Conservation (phyloP, 2,329 filamentous ascomycete species). For the Colletotrichum coccodes region DNA sequence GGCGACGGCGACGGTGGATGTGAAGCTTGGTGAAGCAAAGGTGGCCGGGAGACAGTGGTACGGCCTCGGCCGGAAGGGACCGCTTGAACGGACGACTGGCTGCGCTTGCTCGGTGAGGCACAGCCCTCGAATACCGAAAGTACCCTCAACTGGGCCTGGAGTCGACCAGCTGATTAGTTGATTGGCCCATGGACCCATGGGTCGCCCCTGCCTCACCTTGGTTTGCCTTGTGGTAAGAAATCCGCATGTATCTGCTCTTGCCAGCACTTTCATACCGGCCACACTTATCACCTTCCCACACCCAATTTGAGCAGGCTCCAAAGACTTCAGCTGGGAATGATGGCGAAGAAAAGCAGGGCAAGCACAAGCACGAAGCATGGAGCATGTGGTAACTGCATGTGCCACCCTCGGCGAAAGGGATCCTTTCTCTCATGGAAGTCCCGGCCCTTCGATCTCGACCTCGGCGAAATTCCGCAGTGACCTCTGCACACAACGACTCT, state of each 20-base stretch:
- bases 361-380: not conserved
- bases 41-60: slow-evolving; percentile 2
- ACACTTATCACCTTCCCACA: not conserved
- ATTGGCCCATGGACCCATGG: not conserved
- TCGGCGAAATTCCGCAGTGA: slow-evolving; percentile 22
- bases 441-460: not conserved
- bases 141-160: not conserved
- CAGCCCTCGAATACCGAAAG: not conserved
- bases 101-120: not conserved
- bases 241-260: too few relatives aligned
- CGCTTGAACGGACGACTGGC: slow-evolving; percentile 1
- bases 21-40: not conserved
- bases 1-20: slow-evolving; percentile 9
- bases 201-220: not conserved
- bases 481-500: not conserved
- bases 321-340: slow-evolving; percentile 2
- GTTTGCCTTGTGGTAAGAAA: too few relatives aligned
- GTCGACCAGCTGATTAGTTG: not conserved
- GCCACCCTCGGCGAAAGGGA: not conserved
- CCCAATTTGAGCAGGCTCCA: not conserved
- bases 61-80: slow-evolving; percentile 16
- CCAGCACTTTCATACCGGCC: not conserved
- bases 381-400: not conserved
- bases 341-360: not conserved
- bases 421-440: not conserved